Percentiles rank a stretch among this genome's conserved stretches.
phyloP scores from a whole-genome alignment of 108 stramenopile genomes.

The Cyclotella cryptica region DNA sequence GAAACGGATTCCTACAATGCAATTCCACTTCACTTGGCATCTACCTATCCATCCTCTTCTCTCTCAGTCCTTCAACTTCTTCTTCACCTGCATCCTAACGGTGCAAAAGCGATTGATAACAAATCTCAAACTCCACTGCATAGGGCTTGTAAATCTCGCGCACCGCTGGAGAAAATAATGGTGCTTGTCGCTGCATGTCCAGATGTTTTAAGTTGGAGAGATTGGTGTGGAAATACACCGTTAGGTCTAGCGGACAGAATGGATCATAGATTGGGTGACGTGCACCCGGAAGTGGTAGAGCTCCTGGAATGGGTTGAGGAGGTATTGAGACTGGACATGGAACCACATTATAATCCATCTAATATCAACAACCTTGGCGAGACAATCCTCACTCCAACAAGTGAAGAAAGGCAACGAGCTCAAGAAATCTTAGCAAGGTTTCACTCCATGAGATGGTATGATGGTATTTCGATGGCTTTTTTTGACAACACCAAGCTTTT shows the following conservation, averaged over 20 bases:
- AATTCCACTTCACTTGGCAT: slow-evolving; percentile 42
- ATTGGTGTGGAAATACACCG: slow-evolving; percentile 29
- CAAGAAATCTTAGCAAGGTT: slow-evolving; percentile 25
- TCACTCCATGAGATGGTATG: slow-evolving; percentile 23
- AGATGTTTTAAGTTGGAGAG: slow-evolving; percentile 28
- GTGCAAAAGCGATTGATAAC: slow-evolving; percentile 31
- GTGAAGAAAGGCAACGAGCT: slow-evolving; percentile 17
- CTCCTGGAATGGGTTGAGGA: slow-evolving; percentile 35
- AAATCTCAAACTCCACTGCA: slow-evolving; percentile 41
- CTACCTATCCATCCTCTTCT: slow-evolving; percentile 31
- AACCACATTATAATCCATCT: background rate
- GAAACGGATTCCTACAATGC: slow-evolving; percentile 38
- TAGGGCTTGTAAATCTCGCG: slow-evolving; percentile 42
- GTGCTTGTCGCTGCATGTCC: slow-evolving; percentile 34
- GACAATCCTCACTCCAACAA: background rate
- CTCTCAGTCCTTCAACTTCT: slow-evolving; percentile 18
- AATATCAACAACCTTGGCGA: background rate
- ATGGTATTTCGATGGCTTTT: slow-evolving; percentile 31
- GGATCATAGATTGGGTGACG: slow-evolving; percentile 42
- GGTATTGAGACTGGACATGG: slow-evolving; percentile 9
- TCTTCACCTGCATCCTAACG: slow-evolving; percentile 27
- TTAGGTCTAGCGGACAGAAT: slow-evolving; percentile 32
- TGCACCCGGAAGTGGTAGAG: slow-evolving; percentile 31
- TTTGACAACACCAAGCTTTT: slow-evolving; percentile 25
- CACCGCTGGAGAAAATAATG: slow-evolving; percentile 22